Conservation (phyloP, 768 basidiomycete genomes). For the Daedaleopsis sinensis region DNA sequence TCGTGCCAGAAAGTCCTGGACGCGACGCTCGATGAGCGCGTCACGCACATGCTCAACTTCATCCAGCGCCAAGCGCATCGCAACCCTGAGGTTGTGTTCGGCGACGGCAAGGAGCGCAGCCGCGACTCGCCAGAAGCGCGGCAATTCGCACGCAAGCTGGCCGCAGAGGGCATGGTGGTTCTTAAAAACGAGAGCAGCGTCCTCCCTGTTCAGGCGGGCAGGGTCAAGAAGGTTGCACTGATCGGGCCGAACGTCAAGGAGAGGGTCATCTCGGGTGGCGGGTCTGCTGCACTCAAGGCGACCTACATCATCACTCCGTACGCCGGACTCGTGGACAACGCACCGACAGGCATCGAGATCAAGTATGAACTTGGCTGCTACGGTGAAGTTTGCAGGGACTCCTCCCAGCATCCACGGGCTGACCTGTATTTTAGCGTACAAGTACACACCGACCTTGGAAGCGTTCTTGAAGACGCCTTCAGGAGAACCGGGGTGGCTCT, state of each 20-base stretch:
- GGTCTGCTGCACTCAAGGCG: conserved; percentile 69
- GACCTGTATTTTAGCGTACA: conserved; percentile 48
- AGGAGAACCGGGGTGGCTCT: conserved; percentile 64
- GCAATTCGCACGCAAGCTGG: conserved; percentile 56
- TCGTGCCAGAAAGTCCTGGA: conserved; percentile 53
- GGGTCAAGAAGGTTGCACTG: conserved; percentile 55
- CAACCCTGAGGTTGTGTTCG: conserved; percentile 63
- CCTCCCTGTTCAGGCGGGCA: conserved; percentile 51
- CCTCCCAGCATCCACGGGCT: neutral
- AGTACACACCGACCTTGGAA: conserved; percentile 72
- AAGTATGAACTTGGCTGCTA: conserved; percentile 67
- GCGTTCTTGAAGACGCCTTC: conserved; percentile 51
- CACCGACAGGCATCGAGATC: conserved; percentile 52
- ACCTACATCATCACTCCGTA: conserved; percentile 68
- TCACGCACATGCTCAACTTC: conserved; percentile 52
- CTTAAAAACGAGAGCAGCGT: conserved; percentile 61
- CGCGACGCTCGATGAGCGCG: conserved; percentile 52
- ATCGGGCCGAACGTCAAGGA: conserved; percentile 73
- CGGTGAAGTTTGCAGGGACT: conserved; percentile 40
- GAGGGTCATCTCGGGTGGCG: conserved; percentile 72
- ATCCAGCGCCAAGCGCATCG: conserved; percentile 58
- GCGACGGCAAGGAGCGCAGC: conserved; percentile 60
- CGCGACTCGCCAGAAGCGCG: conserved; percentile 55
- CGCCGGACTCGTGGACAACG: conserved; percentile 56
- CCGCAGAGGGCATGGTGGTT: conserved; percentile 65